A percentile compares a stretch with the other conserved stretches of the same genome.
Evolutionary conservation across 257 asterid species (phyloP).

Genomic region (Marsdenia floribunda): DNA sequence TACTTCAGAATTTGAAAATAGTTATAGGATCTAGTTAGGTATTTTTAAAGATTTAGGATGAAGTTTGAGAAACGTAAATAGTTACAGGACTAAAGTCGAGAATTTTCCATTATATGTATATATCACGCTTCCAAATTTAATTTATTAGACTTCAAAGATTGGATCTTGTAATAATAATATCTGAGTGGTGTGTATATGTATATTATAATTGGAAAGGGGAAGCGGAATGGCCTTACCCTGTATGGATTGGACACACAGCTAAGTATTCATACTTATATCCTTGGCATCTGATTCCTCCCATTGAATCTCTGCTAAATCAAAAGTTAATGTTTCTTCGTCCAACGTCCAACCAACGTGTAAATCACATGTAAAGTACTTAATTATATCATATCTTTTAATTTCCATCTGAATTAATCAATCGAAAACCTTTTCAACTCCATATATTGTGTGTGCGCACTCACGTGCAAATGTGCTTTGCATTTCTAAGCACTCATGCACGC

Average conservation of each 20-base stretch:
- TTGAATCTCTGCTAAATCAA: neutral
- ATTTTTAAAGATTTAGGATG: no score
- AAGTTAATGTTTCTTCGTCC: neutral
- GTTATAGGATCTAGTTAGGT: no score
- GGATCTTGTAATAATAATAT: neutral
- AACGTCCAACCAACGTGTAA: slow-evolving; percentile 7
- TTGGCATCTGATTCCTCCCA: neutral
- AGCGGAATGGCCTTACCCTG: neutral
- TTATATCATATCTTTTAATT: neutral
- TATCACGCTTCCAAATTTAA: no score
- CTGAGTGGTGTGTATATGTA: no score
- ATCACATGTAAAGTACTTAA: slow-evolving; percentile 8
- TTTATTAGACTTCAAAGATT: neutral
- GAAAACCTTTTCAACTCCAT: neutral
- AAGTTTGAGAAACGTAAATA: no score
- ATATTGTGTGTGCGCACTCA: neutral
- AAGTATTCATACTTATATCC: neutral
- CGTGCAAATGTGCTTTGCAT: slow-evolving; percentile 9
- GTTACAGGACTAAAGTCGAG: no score
- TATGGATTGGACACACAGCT: neutral
- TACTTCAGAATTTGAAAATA: no score
- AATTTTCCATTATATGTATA: no score
- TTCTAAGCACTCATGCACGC: slow-evolving; percentile 1
- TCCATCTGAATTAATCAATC: neutral
- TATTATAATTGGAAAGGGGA: neutral